A percentile compares a stretch with the other conserved stretches of the same genome.
Evolutionary conservation across 257 asterid species (phyloP).

Genomic region (Jacaranda copaia): DNA sequence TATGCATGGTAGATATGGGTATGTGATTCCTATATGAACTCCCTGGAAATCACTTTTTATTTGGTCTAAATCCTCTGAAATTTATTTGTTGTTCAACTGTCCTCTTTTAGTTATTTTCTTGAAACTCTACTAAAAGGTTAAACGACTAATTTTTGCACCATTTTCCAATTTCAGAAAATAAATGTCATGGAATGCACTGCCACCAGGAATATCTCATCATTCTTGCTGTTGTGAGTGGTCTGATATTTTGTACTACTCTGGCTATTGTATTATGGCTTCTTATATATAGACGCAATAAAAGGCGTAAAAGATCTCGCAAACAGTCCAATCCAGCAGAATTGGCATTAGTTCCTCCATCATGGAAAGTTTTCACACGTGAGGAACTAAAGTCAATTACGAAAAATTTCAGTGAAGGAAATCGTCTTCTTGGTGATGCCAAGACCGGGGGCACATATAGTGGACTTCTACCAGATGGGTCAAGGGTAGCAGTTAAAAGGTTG

Average conservation of each 20-base stretch:
- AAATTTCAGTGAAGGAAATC: slow-evolving; percentile 95
- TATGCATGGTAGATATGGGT: slow-evolving; percentile 78
- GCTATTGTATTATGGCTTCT: slow-evolving; percentile 94
- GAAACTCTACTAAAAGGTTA: neutral
- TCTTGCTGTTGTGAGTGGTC: slow-evolving; percentile 91
- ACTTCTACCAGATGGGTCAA: slow-evolving; percentile 86
- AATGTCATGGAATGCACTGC: slow-evolving; percentile 88
- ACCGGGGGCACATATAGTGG: slow-evolving; percentile 97
- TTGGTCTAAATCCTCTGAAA: slow-evolving; percentile 9
- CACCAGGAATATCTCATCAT: slow-evolving; percentile 81
- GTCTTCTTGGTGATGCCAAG: slow-evolving; percentile 94
- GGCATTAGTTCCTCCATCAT: slow-evolving; percentile 90
- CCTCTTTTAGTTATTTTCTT: slow-evolving; percentile 22
- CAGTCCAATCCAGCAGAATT: slow-evolving; percentile 74
- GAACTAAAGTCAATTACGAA: slow-evolving; percentile 91
- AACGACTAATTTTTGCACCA: slow-evolving; percentile 15
- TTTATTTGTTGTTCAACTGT: slow-evolving; percentile 15
- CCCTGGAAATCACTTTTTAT: slow-evolving; percentile 19
- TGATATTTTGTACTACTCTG: slow-evolving; percentile 78
- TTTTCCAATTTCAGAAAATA: slow-evolving; percentile 58
- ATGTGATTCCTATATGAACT: slow-evolving; percentile 34
- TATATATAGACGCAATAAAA: slow-evolving; percentile 70
- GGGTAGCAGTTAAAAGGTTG: slow-evolving; percentile 91
- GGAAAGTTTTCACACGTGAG: slow-evolving; percentile 89
- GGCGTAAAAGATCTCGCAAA: slow-evolving; percentile 79